Conservation (phyloP, 306 rosid species). For the Medicago arabica region DNA sequence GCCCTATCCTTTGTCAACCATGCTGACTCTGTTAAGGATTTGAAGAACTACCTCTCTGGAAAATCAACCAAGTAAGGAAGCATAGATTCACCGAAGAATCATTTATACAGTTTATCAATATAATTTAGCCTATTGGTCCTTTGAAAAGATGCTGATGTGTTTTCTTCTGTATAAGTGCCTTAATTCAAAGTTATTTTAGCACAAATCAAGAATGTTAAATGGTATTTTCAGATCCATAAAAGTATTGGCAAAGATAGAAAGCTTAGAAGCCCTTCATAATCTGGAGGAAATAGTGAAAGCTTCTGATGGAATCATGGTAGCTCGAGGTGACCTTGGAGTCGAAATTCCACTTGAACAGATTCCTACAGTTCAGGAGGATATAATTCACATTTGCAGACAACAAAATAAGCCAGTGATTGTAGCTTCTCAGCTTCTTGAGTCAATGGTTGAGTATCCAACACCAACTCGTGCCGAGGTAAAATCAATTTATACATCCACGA, state of each 20-base stretch:
- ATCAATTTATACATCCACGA: neutral
- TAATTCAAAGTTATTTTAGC: neutral
- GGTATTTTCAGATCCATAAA: slow-evolving; percentile 59
- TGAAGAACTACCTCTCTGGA: slow-evolving; percentile 68
- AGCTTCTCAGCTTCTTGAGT: slow-evolving; percentile 94
- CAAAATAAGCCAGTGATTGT: slow-evolving; percentile 90
- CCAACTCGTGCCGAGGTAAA: slow-evolving; percentile 94
- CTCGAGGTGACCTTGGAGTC: slow-evolving; percentile 91
- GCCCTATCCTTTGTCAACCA: slow-evolving; percentile 84
- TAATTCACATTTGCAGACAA: slow-evolving; percentile 70
- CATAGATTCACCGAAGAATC: slow-evolving; percentile 18
- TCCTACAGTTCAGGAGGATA: slow-evolving; percentile 78
- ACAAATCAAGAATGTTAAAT: slow-evolving; percentile 6
- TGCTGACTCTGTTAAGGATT: slow-evolving; percentile 64
- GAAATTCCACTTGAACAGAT: slow-evolving; percentile 92
- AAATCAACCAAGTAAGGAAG: slow-evolving; percentile 74
- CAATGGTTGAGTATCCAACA: slow-evolving; percentile 97
- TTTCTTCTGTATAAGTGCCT: slow-evolving; percentile 22
- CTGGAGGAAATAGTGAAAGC: slow-evolving; percentile 73
- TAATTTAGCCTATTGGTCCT: slow-evolving; percentile 4
- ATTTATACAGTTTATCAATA: slow-evolving; percentile 2
- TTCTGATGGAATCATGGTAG: slow-evolving; percentile 94
- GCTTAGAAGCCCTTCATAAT: slow-evolving; percentile 80
- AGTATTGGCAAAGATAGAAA: slow-evolving; percentile 88
- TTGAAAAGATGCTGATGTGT: slow-evolving; percentile 5